A percentile compares a stretch with the other conserved stretches of the same genome.
Evolutionary conservation across 495 filamentous ascomycete genomes (phyloP).

Genomic region (Xylaria venustula): DNA sequence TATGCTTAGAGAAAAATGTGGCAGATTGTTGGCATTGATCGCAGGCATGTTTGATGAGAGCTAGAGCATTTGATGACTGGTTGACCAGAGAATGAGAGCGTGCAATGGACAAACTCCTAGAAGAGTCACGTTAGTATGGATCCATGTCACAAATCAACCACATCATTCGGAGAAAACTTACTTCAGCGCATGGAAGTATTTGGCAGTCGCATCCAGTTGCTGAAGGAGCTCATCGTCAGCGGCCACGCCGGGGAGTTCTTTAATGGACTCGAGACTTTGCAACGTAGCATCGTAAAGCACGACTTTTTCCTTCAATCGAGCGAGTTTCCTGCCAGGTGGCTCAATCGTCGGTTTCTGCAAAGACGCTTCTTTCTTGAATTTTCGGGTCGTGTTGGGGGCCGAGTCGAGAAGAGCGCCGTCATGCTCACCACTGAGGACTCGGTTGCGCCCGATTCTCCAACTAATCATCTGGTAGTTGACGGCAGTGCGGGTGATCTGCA

Average conservation of each 20-base stretch:
- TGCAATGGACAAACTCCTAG: conserved; percentile 80
- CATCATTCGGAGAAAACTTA: conserved; percentile 36
- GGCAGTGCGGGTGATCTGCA: conserved; percentile 88
- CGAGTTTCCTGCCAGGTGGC: conserved; percentile 63
- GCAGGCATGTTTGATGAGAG: conserved; percentile 70
- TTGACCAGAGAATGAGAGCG: conserved; percentile 76
- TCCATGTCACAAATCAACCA: background rate
- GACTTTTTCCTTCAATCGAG: conserved; percentile 79
- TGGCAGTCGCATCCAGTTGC: conserved; percentile 72
- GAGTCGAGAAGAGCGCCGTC: conserved; percentile 68
- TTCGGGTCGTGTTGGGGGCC: conserved; percentile 36
- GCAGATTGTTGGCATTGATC: conserved; percentile 49
- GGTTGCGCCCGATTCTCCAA: conserved; percentile 92
- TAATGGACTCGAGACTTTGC: conserved; percentile 83
- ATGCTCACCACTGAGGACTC: conserved; percentile 75
- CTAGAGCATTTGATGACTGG: conserved; percentile 77
- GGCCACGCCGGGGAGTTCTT: conserved; percentile 87
- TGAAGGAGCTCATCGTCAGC: conserved; percentile 73
- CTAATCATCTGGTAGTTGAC: conserved; percentile 91
- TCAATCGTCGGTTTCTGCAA: conserved; percentile 54
- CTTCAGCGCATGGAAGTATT: conserved; percentile 88
- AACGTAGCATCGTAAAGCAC: conserved; percentile 92
- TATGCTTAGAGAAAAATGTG: conserved; percentile 26
- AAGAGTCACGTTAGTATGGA: background rate
- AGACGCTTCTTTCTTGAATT: conserved; percentile 44